Evolutionary conservation across 2,329 filamentous ascomycete species (phyloP).

Genomic region (Blastomyces gilchristii): DNA sequence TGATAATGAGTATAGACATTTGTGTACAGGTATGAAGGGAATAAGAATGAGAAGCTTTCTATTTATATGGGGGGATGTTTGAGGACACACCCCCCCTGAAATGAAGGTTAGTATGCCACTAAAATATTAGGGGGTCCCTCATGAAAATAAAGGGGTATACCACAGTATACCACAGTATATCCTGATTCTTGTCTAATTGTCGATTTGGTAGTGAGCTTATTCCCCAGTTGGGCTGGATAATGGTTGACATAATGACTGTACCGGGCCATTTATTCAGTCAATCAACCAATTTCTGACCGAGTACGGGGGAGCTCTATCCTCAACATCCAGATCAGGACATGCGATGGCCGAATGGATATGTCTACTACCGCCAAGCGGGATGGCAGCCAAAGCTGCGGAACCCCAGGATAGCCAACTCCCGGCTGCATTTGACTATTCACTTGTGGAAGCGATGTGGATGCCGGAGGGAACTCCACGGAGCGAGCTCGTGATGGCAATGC

Average conservation of each 20-base stretch:
- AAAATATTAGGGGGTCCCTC: no score
- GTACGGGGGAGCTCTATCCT: neutral
- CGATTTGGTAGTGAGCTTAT: neutral
- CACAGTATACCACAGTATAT: neutral
- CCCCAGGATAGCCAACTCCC: neutral
- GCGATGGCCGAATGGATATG: neutral
- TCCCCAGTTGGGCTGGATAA: no score
- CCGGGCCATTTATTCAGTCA: neutral
- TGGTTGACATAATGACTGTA: no score
- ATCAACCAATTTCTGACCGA: neutral
- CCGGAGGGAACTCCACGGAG: neutral
- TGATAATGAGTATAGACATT: no score
- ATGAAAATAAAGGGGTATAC: no score
- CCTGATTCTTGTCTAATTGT: neutral
- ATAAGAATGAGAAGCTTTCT: no score
- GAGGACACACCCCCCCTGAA: no score
- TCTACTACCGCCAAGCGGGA: neutral
- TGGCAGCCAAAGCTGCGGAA: neutral
- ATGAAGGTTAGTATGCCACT: no score
- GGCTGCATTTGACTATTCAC: neutral
- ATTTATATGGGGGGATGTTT: no score
- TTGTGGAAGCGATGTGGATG: neutral
- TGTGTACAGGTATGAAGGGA: no score
- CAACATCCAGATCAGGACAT: neutral
- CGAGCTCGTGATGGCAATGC: neutral